phyloP scores from a whole-genome alignment of 75 land plant species.

The Picea sitchensis region DNA sequence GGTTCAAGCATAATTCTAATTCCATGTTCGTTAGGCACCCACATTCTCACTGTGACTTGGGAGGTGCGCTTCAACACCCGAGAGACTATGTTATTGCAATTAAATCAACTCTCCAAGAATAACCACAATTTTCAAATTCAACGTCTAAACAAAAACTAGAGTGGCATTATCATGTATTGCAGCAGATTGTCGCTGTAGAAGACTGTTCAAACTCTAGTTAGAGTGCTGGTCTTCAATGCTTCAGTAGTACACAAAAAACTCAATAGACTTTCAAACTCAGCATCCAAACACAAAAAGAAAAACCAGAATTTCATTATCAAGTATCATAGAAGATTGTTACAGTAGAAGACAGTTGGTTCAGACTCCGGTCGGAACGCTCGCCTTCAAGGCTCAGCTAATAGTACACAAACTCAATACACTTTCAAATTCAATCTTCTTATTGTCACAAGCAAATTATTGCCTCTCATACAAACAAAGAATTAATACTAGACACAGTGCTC shows the following conservation, averaged over 20 bases:
- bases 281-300: neutral
- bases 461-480: constrained; percentile 17
- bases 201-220: too few relatives aligned
- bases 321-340: constrained; percentile 11
- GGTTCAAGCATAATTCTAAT: neutral
- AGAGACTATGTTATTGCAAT: neutral
- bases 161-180: neutral
- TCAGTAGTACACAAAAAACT: too few relatives aligned
- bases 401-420: constrained; percentile 14
- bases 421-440: constrained; percentile 12
- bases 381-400: constrained; percentile 3
- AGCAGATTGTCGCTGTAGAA: neutral
- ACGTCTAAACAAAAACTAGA: neutral
- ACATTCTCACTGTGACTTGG: neutral
- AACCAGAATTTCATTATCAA: constrained; percentile 1
- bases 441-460: constrained; percentile 12
- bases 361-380: neutral
- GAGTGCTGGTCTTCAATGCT: too few relatives aligned
- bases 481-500: constrained; percentile 13
- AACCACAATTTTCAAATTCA: neutral
- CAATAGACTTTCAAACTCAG: neutral
- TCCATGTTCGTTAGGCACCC: neutral
- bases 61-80: neutral
- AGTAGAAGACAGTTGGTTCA: neutral
- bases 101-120: neutral